Evolutionary conservation across 1,284 basidiomycete genomes (phyloP), one percentile per base, ranked within the genome.

Genomic region (Sanghuangporus sanghuang): DNA sequence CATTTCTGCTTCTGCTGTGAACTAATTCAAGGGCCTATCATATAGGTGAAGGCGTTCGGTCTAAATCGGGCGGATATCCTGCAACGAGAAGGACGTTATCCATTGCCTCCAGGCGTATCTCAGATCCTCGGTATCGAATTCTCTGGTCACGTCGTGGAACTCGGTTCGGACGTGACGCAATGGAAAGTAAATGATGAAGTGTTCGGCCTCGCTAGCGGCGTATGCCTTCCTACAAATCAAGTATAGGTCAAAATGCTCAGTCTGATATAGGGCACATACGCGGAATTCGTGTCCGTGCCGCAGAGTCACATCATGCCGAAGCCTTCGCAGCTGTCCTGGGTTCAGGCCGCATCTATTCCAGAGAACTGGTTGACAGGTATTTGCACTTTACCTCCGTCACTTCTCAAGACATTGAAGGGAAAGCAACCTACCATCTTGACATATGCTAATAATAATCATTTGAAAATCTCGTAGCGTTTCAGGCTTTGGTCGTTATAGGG

Each of bases 81-180:
- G 46, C 95, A 95, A 75, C 82, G 89, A 8, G 82, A 90, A 71
- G 93, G 93, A 6, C 74, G 77, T 50, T 96, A 96, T 72, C 89
- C 93, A 1, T 73, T 86, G 2, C 96, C 95, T 8, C 83, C 89
- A 14, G 92, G 90, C 57, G 84, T 87, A 14, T 88, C 89, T 16
- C 75, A 80, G 7, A 89, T 96, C 71, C 81, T 98, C 32, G 95
- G 96, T 7, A 93, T 98, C 61, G 96, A 98, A 75, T 98, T 97
- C 74, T 86, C 92, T 18, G 94, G 95, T 2, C 75, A 74, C 2
- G 81, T 96, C 63, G 78, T 80, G 42, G 79, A 86, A 65, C 69
- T 89, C 12, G 90, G 87, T 1, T 73, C 80, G 21, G 79, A 76
- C 27, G 82, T 82, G 27, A 73, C 76, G 7, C 75, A 77, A 53